Base-by-base conservation (phyloP, 140 eudicot genomes). In the Erigeron philadelphicus region DNA sequence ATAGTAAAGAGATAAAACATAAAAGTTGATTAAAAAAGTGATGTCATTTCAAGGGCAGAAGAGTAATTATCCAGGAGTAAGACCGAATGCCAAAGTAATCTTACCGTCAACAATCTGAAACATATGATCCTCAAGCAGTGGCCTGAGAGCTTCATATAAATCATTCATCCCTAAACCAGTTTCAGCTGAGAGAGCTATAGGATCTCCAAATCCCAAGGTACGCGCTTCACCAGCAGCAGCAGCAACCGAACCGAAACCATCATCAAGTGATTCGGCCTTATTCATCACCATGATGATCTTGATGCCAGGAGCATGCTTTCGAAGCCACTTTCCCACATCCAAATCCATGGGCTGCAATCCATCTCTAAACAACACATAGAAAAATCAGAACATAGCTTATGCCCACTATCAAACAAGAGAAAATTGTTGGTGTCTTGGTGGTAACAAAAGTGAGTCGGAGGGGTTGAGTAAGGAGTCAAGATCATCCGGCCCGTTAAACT, bases 261-360 rank as follows among this genome's bases (percentile, higher is more conserved):
- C 90, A 82, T 86, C 90, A 19, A 93, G 90, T 60, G 81, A 79
- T 79, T 93, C 98, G 38, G 98, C 86, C 83, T 89, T 93, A 80
- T 93, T 93, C 90, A 93, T 86, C 61, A 93, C 88, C 61, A 85
- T 90, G 15, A 85, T 55, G 23, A 81, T 87, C 72, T 89, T 93
- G 61, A 93, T 80, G 53, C 82, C 95, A 35, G 94, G 73, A 42
- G 90, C 96, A 82, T 85, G 83, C 74, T 79, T 89, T 19, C 98
- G 82, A 79, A 93, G 73, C 98, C 98, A 93, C 77, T 87, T 86
- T 77, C 96, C 96, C 53, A 89, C 98, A 84, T 89, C 97, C 83
- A 89, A 75, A 80, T 93, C 98, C 98, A 89, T 86, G 31, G 96
- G 88, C 73, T 89, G 90, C 79, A 93, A 50, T 71, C 96, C 94